Conservation (phyloP, 805 yeast species). For the Sugiyamaella chiloensis region DNA sequence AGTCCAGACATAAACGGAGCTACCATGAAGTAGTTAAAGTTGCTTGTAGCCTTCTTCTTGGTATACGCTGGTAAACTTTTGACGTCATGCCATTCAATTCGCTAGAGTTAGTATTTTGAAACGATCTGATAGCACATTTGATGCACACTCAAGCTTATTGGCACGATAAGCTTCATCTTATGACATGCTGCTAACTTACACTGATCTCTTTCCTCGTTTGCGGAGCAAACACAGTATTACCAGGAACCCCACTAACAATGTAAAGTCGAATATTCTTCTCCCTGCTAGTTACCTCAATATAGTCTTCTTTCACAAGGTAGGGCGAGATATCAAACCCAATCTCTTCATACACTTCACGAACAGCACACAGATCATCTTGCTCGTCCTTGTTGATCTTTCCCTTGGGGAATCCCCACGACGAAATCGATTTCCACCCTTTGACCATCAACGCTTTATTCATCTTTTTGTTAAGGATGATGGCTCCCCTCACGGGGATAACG, state of each 20-base stretch:
- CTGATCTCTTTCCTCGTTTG: constrained; percentile 84
- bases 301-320: constrained; percentile 64
- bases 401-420: constrained; percentile 93
- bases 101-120: constrained; percentile 21
- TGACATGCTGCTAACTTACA: constrained; percentile 3
- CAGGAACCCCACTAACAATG: constrained; percentile 74
- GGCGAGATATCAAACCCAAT: constrained; percentile 83
- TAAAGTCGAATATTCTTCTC: constrained; percentile 87
- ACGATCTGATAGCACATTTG: background rate
- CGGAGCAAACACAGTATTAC: constrained; percentile 71
- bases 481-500: constrained; percentile 94
- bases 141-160: no score
- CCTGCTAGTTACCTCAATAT: constrained; percentile 71
- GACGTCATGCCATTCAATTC: constrained; percentile 65
- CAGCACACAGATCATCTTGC: constrained; percentile 80
- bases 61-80: constrained; percentile 32
- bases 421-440: constrained; percentile 70
- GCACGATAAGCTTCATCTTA: background rate
- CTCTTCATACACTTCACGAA: constrained; percentile 90
- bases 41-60: constrained; percentile 10
- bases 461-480: constrained; percentile 73
- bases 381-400: constrained; percentile 96
- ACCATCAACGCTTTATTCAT: constrained; percentile 73
- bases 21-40: constrained; percentile 32
- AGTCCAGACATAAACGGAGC: constrained; percentile 37